These are phyloP conservation scores for Fusarium sp. DNA, from an alignment of 2,329 filamentous ascomycete species.

Conservation along the genomic window DNA sequence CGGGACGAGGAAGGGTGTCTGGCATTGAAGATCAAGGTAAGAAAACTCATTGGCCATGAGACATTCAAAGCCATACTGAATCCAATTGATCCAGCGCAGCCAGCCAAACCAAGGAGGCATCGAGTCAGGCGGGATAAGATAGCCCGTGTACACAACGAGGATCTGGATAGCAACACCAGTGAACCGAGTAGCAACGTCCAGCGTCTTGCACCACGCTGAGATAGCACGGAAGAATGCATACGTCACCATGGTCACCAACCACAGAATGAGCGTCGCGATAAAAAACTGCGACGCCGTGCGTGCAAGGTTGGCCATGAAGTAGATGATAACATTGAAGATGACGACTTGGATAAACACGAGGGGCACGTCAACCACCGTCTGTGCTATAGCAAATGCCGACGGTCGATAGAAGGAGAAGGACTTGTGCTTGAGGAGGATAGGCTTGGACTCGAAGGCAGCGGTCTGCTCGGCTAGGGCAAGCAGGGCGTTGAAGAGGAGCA, in stretches of 20 bases:
- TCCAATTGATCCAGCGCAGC: constrained; percentile 73
- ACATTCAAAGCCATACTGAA: constrained; percentile 75
- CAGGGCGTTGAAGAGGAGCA: constrained; percentile 65
- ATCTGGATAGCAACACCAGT: constrained; percentile 67
- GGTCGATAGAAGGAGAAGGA: constrained; percentile 74
- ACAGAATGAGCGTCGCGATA: constrained; percentile 70
- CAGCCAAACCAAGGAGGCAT: constrained; percentile 70
- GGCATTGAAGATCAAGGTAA: constrained; percentile 65
- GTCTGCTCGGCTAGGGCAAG: constrained; percentile 80
- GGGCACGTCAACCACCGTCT: constrained; percentile 67
- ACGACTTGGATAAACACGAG: constrained; percentile 70
- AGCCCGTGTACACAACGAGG: constrained; percentile 74
- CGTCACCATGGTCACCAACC: constrained; percentile 65
- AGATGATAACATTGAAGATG: constrained; percentile 75
- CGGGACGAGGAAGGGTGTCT: constrained; percentile 66
- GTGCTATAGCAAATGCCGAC: constrained; percentile 64
- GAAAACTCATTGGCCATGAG: constrained; percentile 72
- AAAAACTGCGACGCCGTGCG: constrained; percentile 73
- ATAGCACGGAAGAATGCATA: constrained; percentile 68
- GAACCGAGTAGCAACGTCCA: constrained; percentile 70
- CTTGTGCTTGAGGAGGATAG: constrained; percentile 75
- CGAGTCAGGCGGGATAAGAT: constrained; percentile 66
- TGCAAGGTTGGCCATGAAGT: constrained; percentile 79
- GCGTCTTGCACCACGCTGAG: constrained; percentile 65
- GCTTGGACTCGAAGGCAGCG: constrained; percentile 67